These are phyloP conservation scores for Auriscalpium microsporum DNA, from an alignment of 768 basidiomycete genomes.

Conservation along the genomic window DNA sequence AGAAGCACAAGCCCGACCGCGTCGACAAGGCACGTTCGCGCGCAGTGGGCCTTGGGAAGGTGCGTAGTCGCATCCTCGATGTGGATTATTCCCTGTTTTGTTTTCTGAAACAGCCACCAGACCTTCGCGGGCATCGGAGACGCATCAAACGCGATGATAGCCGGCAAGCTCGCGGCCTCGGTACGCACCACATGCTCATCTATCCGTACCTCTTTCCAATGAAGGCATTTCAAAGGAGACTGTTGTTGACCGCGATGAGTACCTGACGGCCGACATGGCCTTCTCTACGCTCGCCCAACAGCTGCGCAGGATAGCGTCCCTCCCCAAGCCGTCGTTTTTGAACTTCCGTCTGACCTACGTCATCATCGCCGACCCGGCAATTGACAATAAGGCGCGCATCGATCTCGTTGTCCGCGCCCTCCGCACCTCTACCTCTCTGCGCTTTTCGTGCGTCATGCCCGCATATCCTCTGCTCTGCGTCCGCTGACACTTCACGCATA, in stretches of 20 bases:
- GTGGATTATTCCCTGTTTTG: too few relatives aligned
- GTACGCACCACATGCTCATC: neutral
- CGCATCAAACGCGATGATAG: neutral
- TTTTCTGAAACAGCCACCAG: too few relatives aligned
- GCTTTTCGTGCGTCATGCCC: neutral
- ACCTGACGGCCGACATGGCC: neutral
- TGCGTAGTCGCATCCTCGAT: too few relatives aligned
- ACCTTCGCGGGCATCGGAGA: neutral
- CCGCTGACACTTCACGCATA: neutral
- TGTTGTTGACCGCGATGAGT: neutral
- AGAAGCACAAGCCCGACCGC: neutral
- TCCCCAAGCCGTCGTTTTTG: neutral
- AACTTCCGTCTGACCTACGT: constrained; percentile 1
- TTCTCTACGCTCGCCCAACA: neutral
- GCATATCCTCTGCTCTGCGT: too few relatives aligned
- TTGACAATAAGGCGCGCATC: neutral
- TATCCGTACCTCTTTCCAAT: too few relatives aligned
- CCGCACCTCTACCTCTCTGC: neutral
- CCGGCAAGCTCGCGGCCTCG: neutral
- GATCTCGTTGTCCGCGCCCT: neutral
- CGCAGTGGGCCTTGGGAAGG: neutral
- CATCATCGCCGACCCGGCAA: neutral
- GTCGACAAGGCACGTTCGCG: neutral
- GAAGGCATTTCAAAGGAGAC: too few relatives aligned
- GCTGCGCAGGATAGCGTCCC: neutral